These are phyloP conservation scores for Adansonia grandidieri DNA, from an alignment of 441 rosid species.

Conservation along the genomic window DNA sequence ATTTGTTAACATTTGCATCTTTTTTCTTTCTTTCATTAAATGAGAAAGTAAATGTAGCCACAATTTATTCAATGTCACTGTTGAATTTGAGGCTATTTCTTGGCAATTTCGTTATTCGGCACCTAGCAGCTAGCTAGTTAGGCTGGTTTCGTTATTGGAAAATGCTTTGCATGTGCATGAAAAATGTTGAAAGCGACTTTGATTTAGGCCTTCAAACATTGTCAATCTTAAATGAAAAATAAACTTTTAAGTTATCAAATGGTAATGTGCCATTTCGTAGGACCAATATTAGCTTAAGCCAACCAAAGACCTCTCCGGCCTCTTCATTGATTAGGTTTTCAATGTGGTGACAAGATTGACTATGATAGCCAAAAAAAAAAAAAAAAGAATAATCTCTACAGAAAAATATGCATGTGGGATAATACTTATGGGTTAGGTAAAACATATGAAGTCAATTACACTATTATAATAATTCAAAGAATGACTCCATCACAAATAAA, in stretches of 20 bases:
- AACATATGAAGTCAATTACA: background rate
- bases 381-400: background rate
- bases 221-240: background rate
- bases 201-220: background rate
- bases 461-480: background rate
- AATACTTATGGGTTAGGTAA: background rate
- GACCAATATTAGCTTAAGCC: background rate
- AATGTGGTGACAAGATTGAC: background rate
- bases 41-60: background rate
- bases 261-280: background rate
- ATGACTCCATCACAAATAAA: background rate
- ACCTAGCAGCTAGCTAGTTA: background rate
- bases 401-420: background rate
- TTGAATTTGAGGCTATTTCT: conserved; percentile 4
- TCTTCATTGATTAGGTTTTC: background rate
- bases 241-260: background rate
- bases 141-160: background rate
- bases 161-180: conserved; percentile 4
- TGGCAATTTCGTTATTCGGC: background rate
- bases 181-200: background rate
- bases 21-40: background rate
- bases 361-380: background rate
- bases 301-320: background rate
- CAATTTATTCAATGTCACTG: background rate
- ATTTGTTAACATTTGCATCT: background rate